Evolutionary conservation across 1,284 basidiomycete species (phyloP), one percentile per base, ranked within the genome.

Genomic region (Austroboletus niveus): DNA sequence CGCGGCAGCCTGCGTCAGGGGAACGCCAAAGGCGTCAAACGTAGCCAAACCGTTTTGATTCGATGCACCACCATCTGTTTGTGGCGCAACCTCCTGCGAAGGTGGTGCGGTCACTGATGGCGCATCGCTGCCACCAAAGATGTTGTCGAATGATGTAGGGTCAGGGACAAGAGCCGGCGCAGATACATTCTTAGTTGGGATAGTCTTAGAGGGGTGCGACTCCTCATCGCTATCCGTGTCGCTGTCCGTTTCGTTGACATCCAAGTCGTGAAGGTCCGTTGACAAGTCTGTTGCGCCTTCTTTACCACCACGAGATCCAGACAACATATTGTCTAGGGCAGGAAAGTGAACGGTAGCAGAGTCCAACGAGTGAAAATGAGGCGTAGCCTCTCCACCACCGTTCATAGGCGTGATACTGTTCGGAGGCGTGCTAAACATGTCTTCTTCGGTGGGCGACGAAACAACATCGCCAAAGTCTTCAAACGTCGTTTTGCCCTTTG

Each of bases 351-450:
- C 49, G 6, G 66, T 58, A 35, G 67, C 60, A 27, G 67, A 64
- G 29, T 71, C 70, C n/a, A 70, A 56, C 1, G 69, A 68, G 5
- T 58, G 56, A 40, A 65, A 48, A 15, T 65, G 55, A 7, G 63
- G 52, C 3, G 63, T 48, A 0, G 61, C 29, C 43, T 63, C 47
- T 46, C 52, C 51, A 2, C 48, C 49, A 20, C 45, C 45, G 44
- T 52, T 49, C 34, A 58, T 47, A 24, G 65, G 64, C 24, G 67
- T 69, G 4, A 73, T 75, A 35, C 78, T 76, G 8, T 75, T 77
- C 1, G 77, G 81, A 39, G 83, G 85, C 0, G 86, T 87, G 45
- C 74, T 69, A 59, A 87, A 87, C 24, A 78, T 55, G 27, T 87
- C 85, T 15, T 78, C 82, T 45, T 62, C 73, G n/a, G 61, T 59